Base-by-base conservation (phyloP, 345 rosid species). In the Erucastrum elatum region DNA sequence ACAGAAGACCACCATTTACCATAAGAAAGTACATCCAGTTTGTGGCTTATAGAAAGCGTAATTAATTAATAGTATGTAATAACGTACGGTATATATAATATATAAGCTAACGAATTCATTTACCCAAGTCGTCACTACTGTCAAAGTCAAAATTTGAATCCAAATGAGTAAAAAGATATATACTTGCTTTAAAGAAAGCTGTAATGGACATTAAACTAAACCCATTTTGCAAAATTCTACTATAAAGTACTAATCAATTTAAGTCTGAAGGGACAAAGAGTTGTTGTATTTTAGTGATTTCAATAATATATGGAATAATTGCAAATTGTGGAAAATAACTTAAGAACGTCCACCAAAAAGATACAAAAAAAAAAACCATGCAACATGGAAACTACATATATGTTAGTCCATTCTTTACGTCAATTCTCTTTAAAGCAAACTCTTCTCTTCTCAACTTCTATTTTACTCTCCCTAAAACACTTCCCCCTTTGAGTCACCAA, bases 341-440 rank as follows among this genome's bases (percentile, higher is more conserved):
- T 30, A 58, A 68, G 12, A 79, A 79, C 41, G 15, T 61, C 68
- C 69, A 58, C 53, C 34, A 26, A 44, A 53, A 53, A 53, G 25
- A 16, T 53, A 16, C 8, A 37, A 10, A 29, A 63, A 29, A 46
- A 51, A 27, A 34, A 53, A 26, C 8, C 68, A 68, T 63, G 79
- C 73, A 78, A 74, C 79, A 64, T 64, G 69, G 44, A 64, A 67
- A 63, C 35, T 67, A 67, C 70, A 70, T 55, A 64, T 80, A 82
- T 77, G 85, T 69, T 80, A 71, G 69, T 35, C 74, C 64, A 84
- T 79, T 66, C 83, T 79, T 88, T 86, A 82, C 93, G 93, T 85
- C 77, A 87, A 86, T 90, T 90, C 81, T 80, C 76, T 72, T 79
- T 76, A 69, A 90, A 88, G 94, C 85, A 86, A 85, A 49, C 75